These are phyloP conservation scores for Myxozyma mucilagina DNA, from an alignment of 805 yeast genomes.

Conservation along the genomic window DNA sequence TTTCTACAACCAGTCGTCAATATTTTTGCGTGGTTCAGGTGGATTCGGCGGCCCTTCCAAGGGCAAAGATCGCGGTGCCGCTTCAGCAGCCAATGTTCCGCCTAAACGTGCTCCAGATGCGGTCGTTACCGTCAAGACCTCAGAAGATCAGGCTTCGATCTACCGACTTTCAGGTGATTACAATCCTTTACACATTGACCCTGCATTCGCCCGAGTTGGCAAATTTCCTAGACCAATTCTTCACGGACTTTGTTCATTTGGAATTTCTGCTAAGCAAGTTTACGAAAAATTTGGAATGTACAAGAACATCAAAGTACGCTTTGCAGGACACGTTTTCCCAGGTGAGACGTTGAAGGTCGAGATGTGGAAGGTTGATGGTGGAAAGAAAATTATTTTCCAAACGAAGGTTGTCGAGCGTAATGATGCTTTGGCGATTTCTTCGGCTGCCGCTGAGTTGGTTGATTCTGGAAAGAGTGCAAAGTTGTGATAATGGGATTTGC, in stretches of 20 bases:
- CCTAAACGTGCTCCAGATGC: slow-evolving; percentile 70
- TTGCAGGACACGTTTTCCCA: slow-evolving; percentile 88
- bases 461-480: slow-evolving; percentile 21
- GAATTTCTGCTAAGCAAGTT: slow-evolving; percentile 73
- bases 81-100: slow-evolving; percentile 61
- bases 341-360: slow-evolving; percentile 81
- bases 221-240: slow-evolving; percentile 83
- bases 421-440: slow-evolving; percentile 72
- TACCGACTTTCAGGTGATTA: slow-evolving; percentile 92
- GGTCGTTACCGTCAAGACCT: slow-evolving; percentile 56
- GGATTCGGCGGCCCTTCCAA: slow-evolving; percentile 51
- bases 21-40: slow-evolving; percentile 74
- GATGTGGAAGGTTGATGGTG: slow-evolving; percentile 72
- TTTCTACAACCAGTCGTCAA: slow-evolving; percentile 80
- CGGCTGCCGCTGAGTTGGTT: slow-evolving; percentile 75
- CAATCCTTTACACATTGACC: slow-evolving; percentile 92
- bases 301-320: slow-evolving; percentile 84
- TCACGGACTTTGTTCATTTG: slow-evolving; percentile 89
- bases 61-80: slow-evolving; percentile 60
- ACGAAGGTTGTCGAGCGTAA: slow-evolving; percentile 73
- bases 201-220: slow-evolving; percentile 82
- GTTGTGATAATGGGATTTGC: slow-evolving; percentile 4
- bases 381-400: slow-evolving; percentile 72
- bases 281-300: slow-evolving; percentile 78
- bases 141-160: slow-evolving; percentile 77